phyloP scores from a whole-genome alignment of 768 basidiomycete species.

The Royoungia palumana region DNA sequence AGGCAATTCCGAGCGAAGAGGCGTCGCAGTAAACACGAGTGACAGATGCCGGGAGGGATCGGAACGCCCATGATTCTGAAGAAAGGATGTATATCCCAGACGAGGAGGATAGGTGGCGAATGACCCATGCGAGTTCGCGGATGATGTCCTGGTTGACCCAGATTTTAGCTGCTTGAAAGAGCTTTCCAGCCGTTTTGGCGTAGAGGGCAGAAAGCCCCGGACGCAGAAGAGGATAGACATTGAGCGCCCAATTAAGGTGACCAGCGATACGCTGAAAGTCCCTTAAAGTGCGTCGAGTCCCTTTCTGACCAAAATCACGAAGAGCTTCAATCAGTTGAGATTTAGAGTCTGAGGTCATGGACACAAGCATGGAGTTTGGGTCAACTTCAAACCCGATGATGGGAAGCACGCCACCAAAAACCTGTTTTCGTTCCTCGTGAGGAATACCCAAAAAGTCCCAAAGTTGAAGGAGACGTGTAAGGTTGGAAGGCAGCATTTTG shows the following conservation, averaged over 20 bases:
- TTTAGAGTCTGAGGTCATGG: too few species aligned
- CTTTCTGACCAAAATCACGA: too few species aligned
- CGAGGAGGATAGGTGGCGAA: constrained; percentile 18
- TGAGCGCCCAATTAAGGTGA: constrained; percentile 39
- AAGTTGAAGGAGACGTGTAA: constrained; percentile 19
- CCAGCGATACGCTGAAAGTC: constrained; percentile 35
- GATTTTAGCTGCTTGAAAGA: background rate
- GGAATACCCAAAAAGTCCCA: too few species aligned
- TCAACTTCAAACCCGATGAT: too few species aligned
- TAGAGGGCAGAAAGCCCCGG: constrained; percentile 36
- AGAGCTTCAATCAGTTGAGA: too few species aligned
- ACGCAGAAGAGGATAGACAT: constrained; percentile 35
- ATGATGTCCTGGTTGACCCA: constrained; percentile 9
- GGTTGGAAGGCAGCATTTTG: background rate
- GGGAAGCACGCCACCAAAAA: too few species aligned
- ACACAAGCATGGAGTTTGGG: too few species aligned
- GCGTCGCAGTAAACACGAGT: constrained; percentile 24
- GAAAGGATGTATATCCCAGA: too few species aligned
- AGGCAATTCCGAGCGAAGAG: constrained; percentile 15
- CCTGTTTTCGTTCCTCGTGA: too few species aligned
- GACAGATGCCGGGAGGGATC: background rate
- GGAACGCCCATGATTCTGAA: background rate
- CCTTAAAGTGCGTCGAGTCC: background rate
- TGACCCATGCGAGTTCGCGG: constrained; percentile 28
- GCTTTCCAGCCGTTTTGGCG: constrained; percentile 32